phyloP scores from a whole-genome alignment of 768 basidiomycete genomes.

The Lentinula sp. region DNA sequence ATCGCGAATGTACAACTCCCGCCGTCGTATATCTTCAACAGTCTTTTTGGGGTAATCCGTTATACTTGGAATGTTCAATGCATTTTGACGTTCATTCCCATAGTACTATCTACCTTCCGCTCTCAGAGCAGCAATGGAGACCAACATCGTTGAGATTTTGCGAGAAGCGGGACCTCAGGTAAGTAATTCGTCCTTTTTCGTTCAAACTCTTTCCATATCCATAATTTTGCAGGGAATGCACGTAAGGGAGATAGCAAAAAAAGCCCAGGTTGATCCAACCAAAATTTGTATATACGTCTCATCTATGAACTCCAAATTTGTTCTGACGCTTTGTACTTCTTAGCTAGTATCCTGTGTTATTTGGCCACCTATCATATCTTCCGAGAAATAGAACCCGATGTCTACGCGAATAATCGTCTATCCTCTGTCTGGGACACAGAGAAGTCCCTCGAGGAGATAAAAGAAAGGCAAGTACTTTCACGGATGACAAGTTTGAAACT shows the following conservation, averaged over 20 bases:
- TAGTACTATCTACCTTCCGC: slow-evolving; percentile 15
- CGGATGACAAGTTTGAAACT: background rate
- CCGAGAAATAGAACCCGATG: slow-evolving; percentile 20
- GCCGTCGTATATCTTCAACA: slow-evolving; percentile 1
- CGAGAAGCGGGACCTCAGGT: slow-evolving; percentile 22
- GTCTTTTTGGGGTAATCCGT: background rate
- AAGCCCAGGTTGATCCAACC: slow-evolving; percentile 13
- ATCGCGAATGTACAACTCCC: background rate
- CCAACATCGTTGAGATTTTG: slow-evolving; percentile 23
- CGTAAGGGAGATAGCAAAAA: slow-evolving; percentile 21
- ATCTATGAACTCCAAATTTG: background rate
- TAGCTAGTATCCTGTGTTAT: slow-evolving; percentile 23
- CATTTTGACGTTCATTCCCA: background rate
- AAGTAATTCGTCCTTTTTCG: background rate
- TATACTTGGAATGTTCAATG: background rate
- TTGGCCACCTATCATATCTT: slow-evolving; percentile 28
- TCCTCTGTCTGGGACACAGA: slow-evolving; percentile 23
- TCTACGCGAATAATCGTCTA: slow-evolving; percentile 24
- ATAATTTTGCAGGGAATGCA: slow-evolving; percentile 16
- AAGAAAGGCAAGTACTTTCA: slow-evolving; percentile 10
- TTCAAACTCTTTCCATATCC: background rate
- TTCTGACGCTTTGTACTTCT: background rate
- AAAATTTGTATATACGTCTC: slow-evolving; percentile 20
- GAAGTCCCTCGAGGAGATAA: slow-evolving; percentile 13
- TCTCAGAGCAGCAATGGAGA: slow-evolving; percentile 11